Base-by-base conservation (phyloP, 176 grass and related monocot species). In the Phoenix roebelenii region DNA sequence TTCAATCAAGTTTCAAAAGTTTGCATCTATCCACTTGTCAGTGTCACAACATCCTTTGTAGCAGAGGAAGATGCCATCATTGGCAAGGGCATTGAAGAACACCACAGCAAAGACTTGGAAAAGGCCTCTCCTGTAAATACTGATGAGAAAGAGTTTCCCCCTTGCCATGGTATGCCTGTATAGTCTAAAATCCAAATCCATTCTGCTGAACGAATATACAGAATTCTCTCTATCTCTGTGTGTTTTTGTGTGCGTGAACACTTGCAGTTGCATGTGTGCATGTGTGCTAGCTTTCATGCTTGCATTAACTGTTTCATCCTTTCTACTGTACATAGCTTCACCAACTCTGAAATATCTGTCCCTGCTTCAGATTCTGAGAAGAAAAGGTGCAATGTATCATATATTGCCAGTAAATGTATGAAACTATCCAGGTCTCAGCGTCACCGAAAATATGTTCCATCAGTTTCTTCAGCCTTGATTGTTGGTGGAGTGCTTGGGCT, bases 21-120 rank as follows among this genome's bases (percentile, higher is more conserved):
- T 63, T 98, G 84, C 1, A 98, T 98, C 59, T 98, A 92, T 63
- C 93, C 93, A 50, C 87, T 98, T 54, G 87, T 98, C 16, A 98
- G 93, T 32, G 93, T 98, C 3, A 85, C 93, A 4, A 98, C 93
- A 59, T 98, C 93, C 25, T 98, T 98, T 64, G 93, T 98, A 0
- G 93, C 93, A 12, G 93, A 98, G 82, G 93, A 98, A 85, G 84
- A 98, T 61, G 87, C 93, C 30, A 85, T 92, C 84, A 98, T 98
- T 25, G 83, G 73, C 22, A 67, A 68, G 59, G 23, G 57, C 57
- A 52, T 80, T 6, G 73, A 85, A 72, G 93, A 82, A 81, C 51
- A 55, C 0, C 80, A 57, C 69, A 63, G 60, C 23, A 68, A 65
- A 50, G 92, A 97, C 61, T 63, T 83, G 63, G 87, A 97, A 77